Evolutionary conservation across 2,329 filamentous ascomycete species (phyloP).

Genomic region (Chaetomium strumarium): DNA sequence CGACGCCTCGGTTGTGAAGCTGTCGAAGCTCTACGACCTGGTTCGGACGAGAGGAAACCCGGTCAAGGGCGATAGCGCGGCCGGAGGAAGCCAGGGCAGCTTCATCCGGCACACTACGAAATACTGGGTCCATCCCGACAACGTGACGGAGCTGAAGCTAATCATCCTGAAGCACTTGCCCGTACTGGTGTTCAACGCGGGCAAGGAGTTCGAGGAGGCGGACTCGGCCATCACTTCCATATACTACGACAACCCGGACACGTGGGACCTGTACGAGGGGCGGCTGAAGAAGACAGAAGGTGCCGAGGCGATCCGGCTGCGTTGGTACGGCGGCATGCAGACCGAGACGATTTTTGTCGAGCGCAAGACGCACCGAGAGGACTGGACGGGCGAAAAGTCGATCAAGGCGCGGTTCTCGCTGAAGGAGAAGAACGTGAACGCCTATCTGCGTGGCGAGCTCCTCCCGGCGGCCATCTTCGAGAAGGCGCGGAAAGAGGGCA

Average conservation of each 20-base stretch:
- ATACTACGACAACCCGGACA: slow-evolving; percentile 94
- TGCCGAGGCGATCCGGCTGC: slow-evolving; percentile 88
- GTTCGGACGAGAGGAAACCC: slow-evolving; percentile 91
- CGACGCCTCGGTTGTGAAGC: slow-evolving; percentile 87
- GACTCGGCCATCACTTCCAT: slow-evolving; percentile 97
- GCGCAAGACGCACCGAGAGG: slow-evolving; percentile 94
- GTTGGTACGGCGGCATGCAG: slow-evolving; percentile 98
- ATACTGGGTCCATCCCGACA: slow-evolving; percentile 98
- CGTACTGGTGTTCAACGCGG: slow-evolving; percentile 93
- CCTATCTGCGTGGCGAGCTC: slow-evolving; percentile 77
- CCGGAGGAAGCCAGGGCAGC: slow-evolving; percentile 87
- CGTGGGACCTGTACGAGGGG: slow-evolving; percentile 89
- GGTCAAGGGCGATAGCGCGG: slow-evolving; percentile 82
- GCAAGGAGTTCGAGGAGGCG: slow-evolving; percentile 87
- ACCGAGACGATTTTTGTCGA: slow-evolving; percentile 94
- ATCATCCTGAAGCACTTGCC: slow-evolving; percentile 97
- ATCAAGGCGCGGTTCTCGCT: slow-evolving; percentile 93
- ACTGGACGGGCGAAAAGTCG: slow-evolving; percentile 98
- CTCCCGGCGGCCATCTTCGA: slow-evolving; percentile 88
- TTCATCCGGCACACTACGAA: slow-evolving; percentile 97
- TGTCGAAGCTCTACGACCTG: slow-evolving; percentile 91
- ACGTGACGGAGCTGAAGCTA: slow-evolving; percentile 96
- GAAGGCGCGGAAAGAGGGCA: slow-evolving; percentile 90
- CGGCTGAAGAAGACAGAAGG: slow-evolving; percentile 97
- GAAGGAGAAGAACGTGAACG: slow-evolving; percentile 97